Base-by-base conservation (phyloP, 441 rosid species). In the Arabidopsis hybrid region DNA sequence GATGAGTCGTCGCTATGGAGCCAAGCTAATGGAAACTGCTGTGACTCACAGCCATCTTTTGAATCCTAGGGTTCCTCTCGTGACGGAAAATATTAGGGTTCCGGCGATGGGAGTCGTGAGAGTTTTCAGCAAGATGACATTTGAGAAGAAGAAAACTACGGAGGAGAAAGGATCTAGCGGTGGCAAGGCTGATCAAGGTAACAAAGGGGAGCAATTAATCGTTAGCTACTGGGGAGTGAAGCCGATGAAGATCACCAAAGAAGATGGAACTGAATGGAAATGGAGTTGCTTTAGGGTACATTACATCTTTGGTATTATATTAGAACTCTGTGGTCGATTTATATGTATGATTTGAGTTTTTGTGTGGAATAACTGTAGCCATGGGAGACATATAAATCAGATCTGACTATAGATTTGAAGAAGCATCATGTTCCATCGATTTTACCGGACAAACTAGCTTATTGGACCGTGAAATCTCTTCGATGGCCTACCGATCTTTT, bases 151-250 rank as follows among this genome's bases (percentile, higher is more conserved):
- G 34, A 78, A 75, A 26, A 16, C 60, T 35, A 36, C 11, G 40
- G 49, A 62, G 66, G 62, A 46, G 64, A 65, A 72, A 21, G 52
- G 26, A 12, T 65, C 59, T 0, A 36, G 52, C 8, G 69, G 66
- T 1, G 73, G 59, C 39, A 76, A 51, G 85, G 96, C 69, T 88
- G 83, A 8, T 92, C 95, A 39, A 83, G 92, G 91, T 7, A 42
- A 64, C 40, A 59, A 75, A 36, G 81, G 81, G 1, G 85, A 69
- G 74, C 75, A 86, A 47, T 67, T 42, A 32, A 66, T 82, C 8
- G 87, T 58, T 35, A 85, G 92, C 76, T 92, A 90, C 68, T 92
- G 97, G 97, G 96, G 96, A 4, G 79, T 92, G 8, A n/a, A 79
- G 65, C 79, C 89, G n/a, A 81, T 77, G 3, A 92, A 87, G 79